Conservation (phyloP, 2,329 filamentous ascomycete species). For the Cercospora janseana region DNA sequence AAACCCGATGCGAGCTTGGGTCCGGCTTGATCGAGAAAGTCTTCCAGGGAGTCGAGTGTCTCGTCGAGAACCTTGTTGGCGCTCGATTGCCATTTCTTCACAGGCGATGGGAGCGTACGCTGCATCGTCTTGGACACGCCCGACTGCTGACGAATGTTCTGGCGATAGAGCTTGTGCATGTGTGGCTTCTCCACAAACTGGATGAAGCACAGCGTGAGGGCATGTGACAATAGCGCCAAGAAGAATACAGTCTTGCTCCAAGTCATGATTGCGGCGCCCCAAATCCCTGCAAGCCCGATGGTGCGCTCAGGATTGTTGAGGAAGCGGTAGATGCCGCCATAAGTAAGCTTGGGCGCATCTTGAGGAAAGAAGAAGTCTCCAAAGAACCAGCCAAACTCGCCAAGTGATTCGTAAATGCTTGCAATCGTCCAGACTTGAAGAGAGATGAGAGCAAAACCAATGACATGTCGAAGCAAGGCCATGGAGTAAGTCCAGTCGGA, state of each 20-base stretch:
- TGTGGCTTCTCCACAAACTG: slow-evolving; percentile 93
- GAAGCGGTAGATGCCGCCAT: slow-evolving; percentile 96
- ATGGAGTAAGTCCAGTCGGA: slow-evolving; percentile 84
- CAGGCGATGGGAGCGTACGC: slow-evolving; percentile 76
- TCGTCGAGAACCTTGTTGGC: slow-evolving; percentile 85
- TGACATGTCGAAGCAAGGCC: slow-evolving; percentile 78
- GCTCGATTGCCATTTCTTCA: slow-evolving; percentile 79
- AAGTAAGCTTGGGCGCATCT: slow-evolving; percentile 81
- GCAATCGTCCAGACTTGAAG: slow-evolving; percentile 90
- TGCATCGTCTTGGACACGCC: slow-evolving; percentile 90
- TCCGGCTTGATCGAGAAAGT: slow-evolving; percentile 79
- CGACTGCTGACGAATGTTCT: slow-evolving; percentile 77
- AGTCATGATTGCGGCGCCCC: slow-evolving; percentile 91
- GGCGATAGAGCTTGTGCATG: slow-evolving; percentile 96
- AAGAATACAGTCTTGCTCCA: slow-evolving; percentile 84
- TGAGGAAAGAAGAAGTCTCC: slow-evolving; percentile 99
- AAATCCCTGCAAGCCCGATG: slow-evolving; percentile 89
- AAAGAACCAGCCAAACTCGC: slow-evolving; percentile 98
- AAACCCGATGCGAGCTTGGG: slow-evolving; percentile 85
- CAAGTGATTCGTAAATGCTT: slow-evolving; percentile 91
- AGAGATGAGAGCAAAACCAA: slow-evolving; percentile 75
- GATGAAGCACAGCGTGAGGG: slow-evolving; percentile 81
- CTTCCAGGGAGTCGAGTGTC: slow-evolving; percentile 84
- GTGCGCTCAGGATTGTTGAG: slow-evolving; percentile 96
- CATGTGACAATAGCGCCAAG: slow-evolving; percentile 79